Evolutionary conservation across 2,329 filamentous ascomycete species (phyloP), one percentile per base, ranked within the genome.

Genomic region (Sarocladium kiliense): DNA sequence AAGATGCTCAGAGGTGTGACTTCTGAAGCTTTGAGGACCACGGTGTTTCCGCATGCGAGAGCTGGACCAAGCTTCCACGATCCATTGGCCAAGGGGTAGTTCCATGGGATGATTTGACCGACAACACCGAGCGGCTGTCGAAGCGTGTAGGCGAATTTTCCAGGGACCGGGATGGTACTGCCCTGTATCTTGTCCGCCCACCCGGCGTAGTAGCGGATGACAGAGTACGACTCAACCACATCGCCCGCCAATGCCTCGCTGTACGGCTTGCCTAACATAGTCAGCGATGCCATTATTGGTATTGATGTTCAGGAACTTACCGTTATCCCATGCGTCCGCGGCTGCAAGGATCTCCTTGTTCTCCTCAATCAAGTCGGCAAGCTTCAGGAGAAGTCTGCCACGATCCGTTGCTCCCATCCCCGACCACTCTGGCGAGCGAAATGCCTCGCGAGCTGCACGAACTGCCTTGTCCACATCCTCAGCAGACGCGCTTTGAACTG

Each of bases 51-150:
- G 56, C 78, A 77, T 23, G 81, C 79, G 53, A 85, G 63, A 10
- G 81, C 82, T 30, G 87, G 87, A 19, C 85, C 87, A 14, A 90
- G 76, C 64, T 89, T 89, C 85, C 86, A 89, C 1, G 81, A 79
- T n/a, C 84, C 84, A 84, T 89, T 89, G 49, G 59, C 39, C n/a
- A 44, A 14, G 6, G 39, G 39, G 19, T 18, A 44, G 39, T 47
- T 47, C 44, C 44, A 89, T 3, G 85, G 85, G 58, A 88, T 88
- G 57, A 89, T 88, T 66, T 74, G 72, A 6, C 77, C 85, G 58
- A 85, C 85, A 0, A 89, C 86, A 49, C 86, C 86, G 26, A 89
- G 71, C 2, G 86, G 86, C 66, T 89, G 83, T 32, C 82, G 77
- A 21, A 88, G 73, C 0, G 85, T 88, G 63, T 89, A 89, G 10